Conservation (phyloP, 2,329 filamentous ascomycete genomes). For the Pseudogymnoascus sp. region DNA sequence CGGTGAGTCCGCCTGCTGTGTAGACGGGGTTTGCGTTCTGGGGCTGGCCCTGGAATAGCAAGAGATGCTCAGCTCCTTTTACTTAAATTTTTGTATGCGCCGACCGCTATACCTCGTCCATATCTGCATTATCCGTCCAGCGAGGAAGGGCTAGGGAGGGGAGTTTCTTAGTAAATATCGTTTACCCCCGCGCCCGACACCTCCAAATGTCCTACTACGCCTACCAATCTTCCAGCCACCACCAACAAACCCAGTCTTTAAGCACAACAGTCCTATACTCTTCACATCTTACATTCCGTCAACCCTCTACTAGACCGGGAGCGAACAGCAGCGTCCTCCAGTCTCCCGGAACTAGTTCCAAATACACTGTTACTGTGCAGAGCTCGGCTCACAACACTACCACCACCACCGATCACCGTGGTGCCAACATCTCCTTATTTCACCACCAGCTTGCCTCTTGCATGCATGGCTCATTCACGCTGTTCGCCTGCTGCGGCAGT, state of each 20-base stretch:
- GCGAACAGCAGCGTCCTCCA: neutral
- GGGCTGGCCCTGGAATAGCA: neutral
- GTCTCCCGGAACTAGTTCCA: neutral
- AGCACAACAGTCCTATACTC: neutral
- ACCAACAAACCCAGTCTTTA: neutral
- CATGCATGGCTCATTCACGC: neutral
- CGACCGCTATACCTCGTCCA: too few relatives aligned
- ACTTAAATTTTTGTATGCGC: too few relatives aligned
- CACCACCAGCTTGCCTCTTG: neutral
- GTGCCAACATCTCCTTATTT: neutral
- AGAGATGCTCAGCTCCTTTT: too few relatives aligned
- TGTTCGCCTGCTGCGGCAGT: neutral
- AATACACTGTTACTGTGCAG: too few relatives aligned
- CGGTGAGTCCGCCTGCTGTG: slow-evolving; percentile 44
- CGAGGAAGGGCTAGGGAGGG: too few relatives aligned
- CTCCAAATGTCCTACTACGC: too few relatives aligned
- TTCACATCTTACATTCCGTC: neutral
- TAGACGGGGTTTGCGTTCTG: neutral
- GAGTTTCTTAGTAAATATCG: too few relatives aligned
- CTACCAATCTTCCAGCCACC: too few relatives aligned
- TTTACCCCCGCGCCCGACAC: neutral
- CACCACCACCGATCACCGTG: too few relatives aligned
- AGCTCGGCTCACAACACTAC: too few relatives aligned
- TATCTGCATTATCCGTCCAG: too few relatives aligned
- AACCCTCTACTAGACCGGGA: neutral